Percentiles rank a stretch among this genome's conserved stretches.
These are phyloP conservation scores for Scopulariopsis brevicaulis DNA, from an alignment of 2,329 filamentous ascomycete species.

Conservation along the genomic window DNA sequence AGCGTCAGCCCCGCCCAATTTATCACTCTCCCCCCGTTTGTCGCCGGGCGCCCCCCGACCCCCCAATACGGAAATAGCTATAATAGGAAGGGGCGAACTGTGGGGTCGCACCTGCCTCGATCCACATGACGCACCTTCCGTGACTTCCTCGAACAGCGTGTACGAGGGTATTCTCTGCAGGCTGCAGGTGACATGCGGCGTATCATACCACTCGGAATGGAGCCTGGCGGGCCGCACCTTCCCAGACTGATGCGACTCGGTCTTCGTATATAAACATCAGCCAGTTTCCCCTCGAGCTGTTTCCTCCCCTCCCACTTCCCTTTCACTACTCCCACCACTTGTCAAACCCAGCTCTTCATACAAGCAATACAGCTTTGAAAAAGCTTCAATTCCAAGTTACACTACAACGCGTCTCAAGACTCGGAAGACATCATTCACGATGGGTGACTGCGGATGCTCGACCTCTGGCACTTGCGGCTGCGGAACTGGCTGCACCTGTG, in stretches of 20 bases:
- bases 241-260: neutral
- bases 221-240: too few relatives aligned
- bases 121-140: neutral
- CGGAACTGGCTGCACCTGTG: constrained; percentile 28
- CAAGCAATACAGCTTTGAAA: neutral
- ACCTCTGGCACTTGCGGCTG: constrained; percentile 28
- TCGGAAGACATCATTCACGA: constrained; percentile 15
- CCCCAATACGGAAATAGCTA: neutral
- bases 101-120: neutral
- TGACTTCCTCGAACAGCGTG: neutral
- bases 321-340: constrained; percentile 1
- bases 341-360: constrained; percentile 1
- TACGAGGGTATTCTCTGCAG: neutral
- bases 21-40: neutral
- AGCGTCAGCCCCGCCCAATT: neutral
- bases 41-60: neutral
- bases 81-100: neutral
- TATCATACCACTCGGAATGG: neutral
- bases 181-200: too few relatives aligned
- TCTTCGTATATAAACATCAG: neutral
- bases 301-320: constrained; percentile 1
- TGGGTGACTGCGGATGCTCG: constrained; percentile 30
- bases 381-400: constrained; percentile 5
- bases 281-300: neutral
- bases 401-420: constrained; percentile 1